These are phyloP conservation scores for Neonectria punicea DNA, from an alignment of 2,329 filamentous ascomycete species.

Conservation along the genomic window DNA sequence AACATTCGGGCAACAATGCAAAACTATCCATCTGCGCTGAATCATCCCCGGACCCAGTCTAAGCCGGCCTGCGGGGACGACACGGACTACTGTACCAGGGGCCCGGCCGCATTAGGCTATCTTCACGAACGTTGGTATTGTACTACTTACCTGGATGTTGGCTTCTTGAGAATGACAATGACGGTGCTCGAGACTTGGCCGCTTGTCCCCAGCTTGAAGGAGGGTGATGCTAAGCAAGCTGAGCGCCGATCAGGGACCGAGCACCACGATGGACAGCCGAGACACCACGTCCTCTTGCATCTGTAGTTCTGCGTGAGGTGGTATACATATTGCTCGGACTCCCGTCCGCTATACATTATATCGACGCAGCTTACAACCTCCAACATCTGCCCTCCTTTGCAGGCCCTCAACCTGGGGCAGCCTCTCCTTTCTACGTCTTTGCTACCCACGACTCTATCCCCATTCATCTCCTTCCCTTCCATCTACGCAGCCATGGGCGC, in stretches of 20 bases:
- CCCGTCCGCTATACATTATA: neutral
- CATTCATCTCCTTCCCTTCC: neutral
- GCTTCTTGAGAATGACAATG: too few species aligned
- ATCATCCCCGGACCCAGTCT: neutral
- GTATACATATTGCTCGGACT: neutral
- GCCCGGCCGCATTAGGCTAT: neutral
- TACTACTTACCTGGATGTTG: neutral
- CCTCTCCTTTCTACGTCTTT: neutral
- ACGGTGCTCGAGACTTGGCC: neutral
- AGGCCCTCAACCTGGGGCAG: neutral
- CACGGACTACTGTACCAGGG: neutral
- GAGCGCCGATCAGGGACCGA: neutral
- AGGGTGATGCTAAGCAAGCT: neutral
- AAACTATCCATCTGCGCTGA: neutral
- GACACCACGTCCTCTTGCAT: neutral
- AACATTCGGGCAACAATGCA: neutral
- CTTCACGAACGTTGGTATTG: neutral
- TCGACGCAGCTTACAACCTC: neutral
- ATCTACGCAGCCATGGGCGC: conserved; percentile 22
- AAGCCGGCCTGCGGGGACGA: neutral
- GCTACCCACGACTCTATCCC: neutral
- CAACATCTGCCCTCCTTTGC: neutral
- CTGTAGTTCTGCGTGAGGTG: neutral
- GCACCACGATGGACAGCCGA: neutral
- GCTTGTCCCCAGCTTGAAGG: too few species aligned